These are phyloP conservation scores for Amanita exitialis DNA, from an alignment of 768 basidiomycete genomes.

Conservation along the genomic window DNA sequence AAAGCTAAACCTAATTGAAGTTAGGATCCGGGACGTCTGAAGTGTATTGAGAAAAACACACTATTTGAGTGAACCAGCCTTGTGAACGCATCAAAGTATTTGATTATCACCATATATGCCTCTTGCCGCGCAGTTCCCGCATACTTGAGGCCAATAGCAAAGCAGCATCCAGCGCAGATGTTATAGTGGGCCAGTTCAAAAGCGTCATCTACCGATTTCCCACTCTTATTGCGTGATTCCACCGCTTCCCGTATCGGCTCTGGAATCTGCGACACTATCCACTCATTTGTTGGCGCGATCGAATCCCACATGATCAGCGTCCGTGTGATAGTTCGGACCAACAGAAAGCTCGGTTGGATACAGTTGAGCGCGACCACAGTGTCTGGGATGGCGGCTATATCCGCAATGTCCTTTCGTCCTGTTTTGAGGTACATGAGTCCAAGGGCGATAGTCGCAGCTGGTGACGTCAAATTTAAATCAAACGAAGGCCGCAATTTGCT, in stretches of 20 bases:
- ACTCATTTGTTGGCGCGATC: slow-evolving; percentile 62
- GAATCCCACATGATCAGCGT: slow-evolving; percentile 82
- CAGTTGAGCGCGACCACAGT: slow-evolving; percentile 72
- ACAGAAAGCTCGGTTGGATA: slow-evolving; percentile 80
- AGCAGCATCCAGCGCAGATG: slow-evolving; percentile 85
- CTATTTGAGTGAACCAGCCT: slow-evolving; percentile 59
- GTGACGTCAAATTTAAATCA: slow-evolving; percentile 85
- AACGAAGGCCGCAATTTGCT: slow-evolving; percentile 36
- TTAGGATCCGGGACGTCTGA: neutral
- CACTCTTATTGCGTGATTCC: slow-evolving; percentile 35
- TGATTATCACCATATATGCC: slow-evolving; percentile 75
- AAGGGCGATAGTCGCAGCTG: slow-evolving; percentile 83
- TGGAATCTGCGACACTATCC: slow-evolving; percentile 69
- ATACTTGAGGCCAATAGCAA: slow-evolving; percentile 85
- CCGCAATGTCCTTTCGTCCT: slow-evolving; percentile 75
- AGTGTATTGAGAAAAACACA: slow-evolving; percentile 23
- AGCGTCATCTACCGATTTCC: slow-evolving; percentile 51
- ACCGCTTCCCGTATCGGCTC: slow-evolving; percentile 49
- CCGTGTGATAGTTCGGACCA: slow-evolving; percentile 70
- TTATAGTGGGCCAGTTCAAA: slow-evolving; percentile 88
- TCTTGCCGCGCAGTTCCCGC: slow-evolving; percentile 90
- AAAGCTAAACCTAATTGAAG: slow-evolving; percentile 53
- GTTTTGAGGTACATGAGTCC: slow-evolving; percentile 91
- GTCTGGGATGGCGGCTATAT: slow-evolving; percentile 75
- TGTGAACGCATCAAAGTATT: slow-evolving; percentile 74